Evolutionary conservation across 805 yeast genomes (phyloP), one percentile per base, ranked within the genome.

Genomic region (Ogataea nonfermentans): DNA sequence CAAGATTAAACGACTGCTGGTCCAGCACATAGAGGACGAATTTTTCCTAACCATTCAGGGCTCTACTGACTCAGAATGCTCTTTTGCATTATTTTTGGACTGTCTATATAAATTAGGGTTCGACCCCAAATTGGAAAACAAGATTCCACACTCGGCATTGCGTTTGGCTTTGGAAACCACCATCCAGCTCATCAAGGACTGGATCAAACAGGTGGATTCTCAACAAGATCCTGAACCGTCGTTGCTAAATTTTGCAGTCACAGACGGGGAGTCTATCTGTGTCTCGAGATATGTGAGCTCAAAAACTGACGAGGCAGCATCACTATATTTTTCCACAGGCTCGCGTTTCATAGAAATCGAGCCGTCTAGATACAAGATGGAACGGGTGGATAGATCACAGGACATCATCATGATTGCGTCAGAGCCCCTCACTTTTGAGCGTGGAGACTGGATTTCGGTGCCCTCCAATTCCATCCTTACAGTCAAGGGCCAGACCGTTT

Each of bases 371-470:
- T 93, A 87, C 67, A 76, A 85, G 54, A 89, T 93, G 96, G 97
- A 93, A 62, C 74, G 99, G 39, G 69, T 86, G 44, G 95, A 90
- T 62, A 73, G 97, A 38, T 84, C 93, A 8, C 97, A 91, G 62
- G 91, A 88, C 61, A 91, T 93, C 12, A 83, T 91, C n/a, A 84
- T 93, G 81, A 50, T 93, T 35, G 96, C 99, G 1, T 84, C 95
- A 12, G 99, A 93, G 58, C 99, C 99, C 0, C 70, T 93, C 41
- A 93, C 99, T 0, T 93, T 93, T 61, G 98, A 93, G 65, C 69
- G 99, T 40, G 91, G 90, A 27, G 99, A 93, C 63, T 93, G 99
- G 99, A 85, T 91, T 36, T 82, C 96, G 3, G 95, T 93, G 1
- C 98, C 98, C 2, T 84, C 98, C 1, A 93, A 93, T 59, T 84